phyloP scores from a whole-genome alignment of 2,329 filamentous ascomycete genomes.

The Pyricularia pennisetigena region DNA sequence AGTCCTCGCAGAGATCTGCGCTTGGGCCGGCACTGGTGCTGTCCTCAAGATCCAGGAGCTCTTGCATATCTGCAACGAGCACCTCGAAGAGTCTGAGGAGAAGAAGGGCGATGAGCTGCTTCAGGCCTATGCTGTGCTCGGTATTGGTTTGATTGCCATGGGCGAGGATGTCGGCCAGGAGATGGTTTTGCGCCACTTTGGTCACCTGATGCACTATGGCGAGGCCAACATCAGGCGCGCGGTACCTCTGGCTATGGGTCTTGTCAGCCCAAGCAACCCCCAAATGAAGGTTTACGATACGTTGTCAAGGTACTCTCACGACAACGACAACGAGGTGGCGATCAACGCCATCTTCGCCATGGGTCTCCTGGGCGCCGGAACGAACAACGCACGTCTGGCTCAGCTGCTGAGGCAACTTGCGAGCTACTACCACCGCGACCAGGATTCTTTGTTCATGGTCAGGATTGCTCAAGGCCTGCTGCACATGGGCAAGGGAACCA shows the following conservation, averaged over 20 bases:
- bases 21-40: conserved; percentile 94
- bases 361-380: conserved; percentile 92
- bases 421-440: conserved; percentile 95
- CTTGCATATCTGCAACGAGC: conserved; percentile 95
- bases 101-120: conserved; percentile 94
- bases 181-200: conserved; percentile 96
- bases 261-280: conserved; percentile 94
- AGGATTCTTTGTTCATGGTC: conserved; percentile 97
- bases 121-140: conserved; percentile 91
- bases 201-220: conserved; percentile 98
- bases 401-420: conserved; percentile 90
- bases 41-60: conserved; percentile 96
- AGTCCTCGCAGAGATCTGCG: conserved; percentile 90
- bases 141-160: conserved; percentile 91
- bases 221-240: conserved; percentile 95
- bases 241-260: conserved; percentile 90
- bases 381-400: conserved; percentile 93
- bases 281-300: conserved; percentile 99
- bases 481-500: conserved; percentile 98
- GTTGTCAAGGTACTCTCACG: conserved; percentile 92
- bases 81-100: conserved; percentile 87
- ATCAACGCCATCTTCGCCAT: conserved; percentile 99
- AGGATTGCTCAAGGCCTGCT: conserved; percentile 94
- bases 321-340: conserved; percentile 96
- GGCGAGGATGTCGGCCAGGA: conserved; percentile 97